Base-by-base conservation (phyloP, 306 rosid species). In the Trichosanthes cucumerina region DNA sequence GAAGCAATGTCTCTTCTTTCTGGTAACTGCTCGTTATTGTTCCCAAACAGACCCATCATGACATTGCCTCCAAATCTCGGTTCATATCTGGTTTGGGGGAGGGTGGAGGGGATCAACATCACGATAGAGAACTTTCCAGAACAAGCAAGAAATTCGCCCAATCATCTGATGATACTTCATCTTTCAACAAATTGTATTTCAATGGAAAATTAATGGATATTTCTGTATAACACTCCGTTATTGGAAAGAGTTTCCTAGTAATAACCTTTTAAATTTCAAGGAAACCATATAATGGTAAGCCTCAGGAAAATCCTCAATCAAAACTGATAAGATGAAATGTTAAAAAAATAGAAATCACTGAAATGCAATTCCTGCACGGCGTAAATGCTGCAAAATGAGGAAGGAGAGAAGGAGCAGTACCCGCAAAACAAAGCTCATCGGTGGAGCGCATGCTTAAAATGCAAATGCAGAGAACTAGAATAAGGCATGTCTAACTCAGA, bases 1-100 rank as follows among this genome's bases (percentile, higher is more conserved):
- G 33, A 39, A 39, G 38, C 93, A 74, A 83, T 82, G 19, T 82
- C 79, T 86, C 93, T 86, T 89, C 87, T 86, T 85, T 85, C 93
- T 0, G 83, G 78, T 75, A 83, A 75, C 83, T 81, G 75, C 70
- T 88, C 96, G 54, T 83, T 82, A 69, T 63, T 75, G 83, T 76
- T 81, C 71, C 89, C 88, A 74, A 63, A 39, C 43, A 80, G 80
- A 31, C 88, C 88, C 96, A 89, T 91, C 36, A 82, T 79, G 80
- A 33, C 77, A 81, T 81, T 76, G 58, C 46, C 77, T 64, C 86
- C 77, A 78, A 71, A 56, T 78, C 82, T 84, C 82, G 81, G 79
- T 53, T 73, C 72, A 73, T 58, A 82, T 72, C 84, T 74, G 63
- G 62, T 66, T 66, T 66, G 16, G 31, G 28, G 50, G 16, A 66